phyloP scores from a whole-genome alignment of 2,329 filamentous ascomycete genomes.

The Ascochyta clinopodiicola region DNA sequence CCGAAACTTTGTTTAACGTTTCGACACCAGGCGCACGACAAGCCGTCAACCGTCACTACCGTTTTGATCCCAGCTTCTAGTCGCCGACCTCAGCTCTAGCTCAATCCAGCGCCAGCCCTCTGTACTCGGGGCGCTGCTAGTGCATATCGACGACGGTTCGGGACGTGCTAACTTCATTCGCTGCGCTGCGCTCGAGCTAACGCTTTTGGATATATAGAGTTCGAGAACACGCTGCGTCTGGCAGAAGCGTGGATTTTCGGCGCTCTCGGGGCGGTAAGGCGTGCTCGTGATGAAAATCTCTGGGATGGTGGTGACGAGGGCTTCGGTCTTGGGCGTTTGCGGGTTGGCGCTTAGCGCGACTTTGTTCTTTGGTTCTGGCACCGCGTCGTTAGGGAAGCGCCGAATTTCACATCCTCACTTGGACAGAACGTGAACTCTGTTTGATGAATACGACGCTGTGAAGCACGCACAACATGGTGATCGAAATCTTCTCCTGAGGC shows the following conservation, averaged over 20 bases:
- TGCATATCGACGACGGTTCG: conserved; percentile 5
- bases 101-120: not conserved
- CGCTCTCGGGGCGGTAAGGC: not conserved
- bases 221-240: conserved; percentile 1
- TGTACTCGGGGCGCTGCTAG: conserved; percentile 3
- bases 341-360: conserved; percentile 1
- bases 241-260: not conserved
- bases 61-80: conserved; percentile 14
- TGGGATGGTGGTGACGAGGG: not conserved
- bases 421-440: conserved; percentile 1
- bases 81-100: conserved; percentile 12
- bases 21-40: conserved; percentile 11
- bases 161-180: not conserved
- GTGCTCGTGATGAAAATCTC: not conserved
- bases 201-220: not conserved
- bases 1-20: conserved; percentile 16
- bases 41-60: conserved; percentile 18
- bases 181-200: not conserved
- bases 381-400: conserved; percentile 9
- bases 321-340: not conserved
- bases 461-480: not conserved
- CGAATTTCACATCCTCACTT: not conserved
- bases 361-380: conserved; percentile 3
- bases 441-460: not conserved
- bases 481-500: not conserved